Evolutionary conservation across 2,329 filamentous ascomycete genomes (phyloP).

Genomic region (Corinectria fuckeliana): DNA sequence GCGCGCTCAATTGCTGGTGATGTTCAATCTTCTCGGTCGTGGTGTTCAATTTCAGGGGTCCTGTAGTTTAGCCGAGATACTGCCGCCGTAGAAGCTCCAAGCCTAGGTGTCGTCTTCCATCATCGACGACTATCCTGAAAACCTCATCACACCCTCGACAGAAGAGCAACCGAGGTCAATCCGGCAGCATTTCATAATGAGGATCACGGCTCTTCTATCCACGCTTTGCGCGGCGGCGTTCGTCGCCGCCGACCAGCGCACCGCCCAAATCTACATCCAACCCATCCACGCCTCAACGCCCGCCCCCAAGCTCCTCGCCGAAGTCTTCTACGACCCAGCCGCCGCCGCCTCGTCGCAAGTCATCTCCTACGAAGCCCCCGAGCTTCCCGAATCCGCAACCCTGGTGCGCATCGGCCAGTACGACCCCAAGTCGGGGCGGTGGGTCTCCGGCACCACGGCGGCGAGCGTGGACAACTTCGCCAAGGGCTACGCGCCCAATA

Average conservation of each 20-base stretch:
- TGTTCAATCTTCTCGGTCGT: not conserved
- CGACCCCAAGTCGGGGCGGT: constrained; percentile 53
- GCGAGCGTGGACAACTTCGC: constrained; percentile 63
- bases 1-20: not conserved
- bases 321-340: constrained; percentile 61
- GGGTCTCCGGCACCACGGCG: constrained; percentile 63
- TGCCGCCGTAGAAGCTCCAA: constrained; percentile 21
- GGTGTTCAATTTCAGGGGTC: not conserved
- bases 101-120: constrained; percentile 31
- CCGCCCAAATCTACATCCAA: constrained; percentile 61
- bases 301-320: constrained; percentile 56
- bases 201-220: constrained; percentile 47
- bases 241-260: constrained; percentile 50
- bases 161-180: not conserved
- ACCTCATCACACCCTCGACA: constrained; percentile 3
- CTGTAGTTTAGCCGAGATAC: constrained; percentile 28
- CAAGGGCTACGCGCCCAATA: constrained; percentile 65
- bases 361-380: constrained; percentile 62
- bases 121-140: constrained; percentile 7
- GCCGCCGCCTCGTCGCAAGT: constrained; percentile 54
- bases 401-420: constrained; percentile 66
- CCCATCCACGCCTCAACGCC: constrained; percentile 48
- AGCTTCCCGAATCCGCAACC: constrained; percentile 52
- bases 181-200: constrained; percentile 45
- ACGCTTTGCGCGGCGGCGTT: constrained; percentile 52